Conservation (phyloP, 345 rosid species). For the Atalantia buxifolia region DNA sequence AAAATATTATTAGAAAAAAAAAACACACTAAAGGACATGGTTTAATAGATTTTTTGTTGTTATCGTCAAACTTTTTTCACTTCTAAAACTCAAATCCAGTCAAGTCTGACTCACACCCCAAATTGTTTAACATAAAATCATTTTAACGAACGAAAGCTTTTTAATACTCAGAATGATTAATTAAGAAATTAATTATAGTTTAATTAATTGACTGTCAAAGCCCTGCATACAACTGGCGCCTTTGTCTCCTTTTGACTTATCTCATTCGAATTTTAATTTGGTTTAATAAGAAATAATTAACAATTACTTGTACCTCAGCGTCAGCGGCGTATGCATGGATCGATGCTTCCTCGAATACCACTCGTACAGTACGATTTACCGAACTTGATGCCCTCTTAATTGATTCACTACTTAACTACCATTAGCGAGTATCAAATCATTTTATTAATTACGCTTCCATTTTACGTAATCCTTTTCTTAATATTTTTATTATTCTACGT, state of each 20-base stretch:
- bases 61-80: neutral
- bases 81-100: conserved; percentile 7
- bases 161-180: neutral
- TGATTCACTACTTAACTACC: neutral
- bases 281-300: neutral
- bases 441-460: neutral
- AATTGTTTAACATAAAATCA: neutral
- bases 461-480: neutral
- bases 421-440: neutral
- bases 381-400: conserved; percentile 11
- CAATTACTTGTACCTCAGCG: neutral
- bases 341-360: conserved; percentile 10
- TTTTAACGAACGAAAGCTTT: neutral
- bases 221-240: conserved; percentile 26
- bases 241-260: conserved; percentile 19
- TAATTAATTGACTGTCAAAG: conserved; percentile 14
- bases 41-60: neutral
- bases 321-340: neutral
- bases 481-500: neutral
- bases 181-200: neutral
- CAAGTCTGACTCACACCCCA: conserved; percentile 4
- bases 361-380: conserved; percentile 7
- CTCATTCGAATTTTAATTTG: neutral
- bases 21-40: neutral
- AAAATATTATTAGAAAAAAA: neutral